phyloP scores from a whole-genome alignment of 306 rosid species.

The Begonia loranthoides region DNA sequence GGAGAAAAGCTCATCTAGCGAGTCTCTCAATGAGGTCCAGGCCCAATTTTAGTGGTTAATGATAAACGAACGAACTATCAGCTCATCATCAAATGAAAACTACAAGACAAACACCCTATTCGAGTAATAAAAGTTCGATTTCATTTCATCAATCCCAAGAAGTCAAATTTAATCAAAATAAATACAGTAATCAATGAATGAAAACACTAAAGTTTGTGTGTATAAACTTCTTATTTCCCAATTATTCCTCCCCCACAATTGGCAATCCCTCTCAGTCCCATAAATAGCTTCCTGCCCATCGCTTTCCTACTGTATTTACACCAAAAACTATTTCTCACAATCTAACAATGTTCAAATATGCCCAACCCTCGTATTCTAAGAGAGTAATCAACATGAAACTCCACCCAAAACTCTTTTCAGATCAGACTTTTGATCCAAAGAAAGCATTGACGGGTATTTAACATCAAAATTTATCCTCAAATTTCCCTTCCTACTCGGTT shows the following conservation, averaged over 20 bases:
- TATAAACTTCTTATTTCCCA: background rate
- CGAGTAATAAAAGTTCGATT: too few species aligned
- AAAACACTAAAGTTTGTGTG: too few species aligned
- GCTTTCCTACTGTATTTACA: conserved; percentile 8
- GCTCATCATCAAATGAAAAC: too few species aligned
- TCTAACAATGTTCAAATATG: conserved; percentile 16
- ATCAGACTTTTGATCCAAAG: conserved; percentile 70
- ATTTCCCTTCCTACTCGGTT: conserved; percentile 77
- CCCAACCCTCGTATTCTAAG: conserved; percentile 15
- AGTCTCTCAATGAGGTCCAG: too few species aligned
- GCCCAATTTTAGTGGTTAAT: too few species aligned
- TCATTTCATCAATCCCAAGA: background rate
- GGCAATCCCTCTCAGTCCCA: too few species aligned
- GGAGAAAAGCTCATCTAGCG: too few species aligned
- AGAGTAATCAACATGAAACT: conserved; percentile 23
- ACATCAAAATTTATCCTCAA: conserved; percentile 72
- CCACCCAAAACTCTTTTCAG: conserved; percentile 73
- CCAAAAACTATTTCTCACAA: background rate
- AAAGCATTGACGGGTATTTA: conserved; percentile 66
- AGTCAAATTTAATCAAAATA: background rate
- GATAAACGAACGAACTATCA: too few species aligned
- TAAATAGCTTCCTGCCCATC: too few species aligned
- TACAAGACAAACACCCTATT: too few species aligned
- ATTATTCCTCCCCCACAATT: background rate
- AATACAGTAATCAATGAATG: too few species aligned